Evolutionary conservation across 1,284 basidiomycete genomes (phyloP).

Genomic region (Boletus holoroseus): DNA sequence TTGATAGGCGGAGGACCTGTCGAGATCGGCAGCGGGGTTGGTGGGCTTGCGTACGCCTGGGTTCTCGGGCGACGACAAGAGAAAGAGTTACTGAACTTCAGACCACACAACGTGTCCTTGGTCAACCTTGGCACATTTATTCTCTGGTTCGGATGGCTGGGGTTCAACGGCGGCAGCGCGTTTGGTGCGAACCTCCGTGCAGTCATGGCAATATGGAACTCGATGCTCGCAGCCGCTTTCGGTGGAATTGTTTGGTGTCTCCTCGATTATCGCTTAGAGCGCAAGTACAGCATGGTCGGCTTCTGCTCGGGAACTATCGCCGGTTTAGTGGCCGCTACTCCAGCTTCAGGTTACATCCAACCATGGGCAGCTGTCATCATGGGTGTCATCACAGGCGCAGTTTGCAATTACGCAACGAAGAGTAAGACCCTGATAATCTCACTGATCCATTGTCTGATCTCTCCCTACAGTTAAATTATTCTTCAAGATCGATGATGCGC

Average conservation of each 20-base stretch:
- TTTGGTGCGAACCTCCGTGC: constrained; percentile 90
- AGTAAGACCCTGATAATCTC: constrained; percentile 42
- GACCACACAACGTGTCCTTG: constrained; percentile 89
- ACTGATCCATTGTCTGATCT: constrained; percentile 5
- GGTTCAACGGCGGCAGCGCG: constrained; percentile 72
- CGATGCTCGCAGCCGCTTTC: constrained; percentile 74
- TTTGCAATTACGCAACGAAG: constrained; percentile 87
- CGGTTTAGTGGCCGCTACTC: constrained; percentile 88
- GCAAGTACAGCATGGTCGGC: constrained; percentile 82
- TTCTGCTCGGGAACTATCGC: constrained; percentile 83
- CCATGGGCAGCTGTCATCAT: constrained; percentile 71
- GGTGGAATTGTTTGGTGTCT: constrained; percentile 87
- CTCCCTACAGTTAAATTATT: constrained; percentile 54
- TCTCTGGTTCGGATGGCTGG: constrained; percentile 87
- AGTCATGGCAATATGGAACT: constrained; percentile 82
- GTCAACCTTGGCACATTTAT: constrained; percentile 85
- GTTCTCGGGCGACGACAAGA: constrained; percentile 71
- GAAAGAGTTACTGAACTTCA: constrained; percentile 81
- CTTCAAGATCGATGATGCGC: constrained; percentile 71
- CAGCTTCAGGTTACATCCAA: constrained; percentile 64
- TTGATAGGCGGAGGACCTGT: constrained; percentile 79
- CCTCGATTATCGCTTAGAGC: constrained; percentile 79
- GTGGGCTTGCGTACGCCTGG: constrained; percentile 86
- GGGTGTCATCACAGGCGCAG: constrained; percentile 68
- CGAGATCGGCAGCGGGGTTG: constrained; percentile 86